A percentile compares a stretch with the other conserved stretches of the same genome.
Evolutionary conservation across 106 monocot species (phyloP).

Genomic region (Dioscorea zingiberensis): DNA sequence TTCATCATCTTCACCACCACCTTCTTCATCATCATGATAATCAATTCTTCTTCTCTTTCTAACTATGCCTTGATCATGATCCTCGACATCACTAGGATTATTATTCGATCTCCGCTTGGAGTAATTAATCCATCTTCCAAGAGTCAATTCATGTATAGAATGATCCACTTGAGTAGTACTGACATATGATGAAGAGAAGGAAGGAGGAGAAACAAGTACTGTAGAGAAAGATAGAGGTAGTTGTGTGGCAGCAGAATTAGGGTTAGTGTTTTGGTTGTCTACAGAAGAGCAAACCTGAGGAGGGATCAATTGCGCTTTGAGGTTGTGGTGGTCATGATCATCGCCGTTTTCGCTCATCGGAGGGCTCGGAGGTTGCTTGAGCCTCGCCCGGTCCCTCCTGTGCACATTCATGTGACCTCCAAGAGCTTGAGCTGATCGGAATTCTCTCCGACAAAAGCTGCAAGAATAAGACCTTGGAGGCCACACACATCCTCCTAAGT

Average conservation of each 20-base stretch:
- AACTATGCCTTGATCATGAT: conserved; percentile 3
- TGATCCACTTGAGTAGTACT: not conserved
- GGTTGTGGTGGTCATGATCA: conserved; percentile 1
- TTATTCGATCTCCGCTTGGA: conserved; percentile 5
- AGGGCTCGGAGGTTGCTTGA: conserved; percentile 28
- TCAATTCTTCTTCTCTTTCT: conserved; percentile 1
- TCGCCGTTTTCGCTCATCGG: conserved; percentile 5
- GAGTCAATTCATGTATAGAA: conserved; percentile 8
- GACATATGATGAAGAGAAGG: conserved; percentile 5
- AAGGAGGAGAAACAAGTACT: not conserved
- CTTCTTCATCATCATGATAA: not conserved
- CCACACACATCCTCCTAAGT: conserved; percentile 46
- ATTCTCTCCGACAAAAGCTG: conserved; percentile 71
- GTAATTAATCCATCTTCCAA: conserved; percentile 16
- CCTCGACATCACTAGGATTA: not conserved
- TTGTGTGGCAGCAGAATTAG: not conserved
- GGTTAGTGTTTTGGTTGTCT: conserved; percentile 6
- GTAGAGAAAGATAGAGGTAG: not conserved
- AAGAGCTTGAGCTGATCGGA: conserved; percentile 74
- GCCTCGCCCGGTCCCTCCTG: conserved; percentile 65
- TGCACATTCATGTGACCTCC: conserved; percentile 94
- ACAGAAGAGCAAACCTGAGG: conserved; percentile 6
- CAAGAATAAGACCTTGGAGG: conserved; percentile 72
- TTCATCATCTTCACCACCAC: conserved; percentile 39
- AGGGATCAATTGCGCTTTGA: not conserved